phyloP scores from a whole-genome alignment of 2,329 filamentous ascomycete genomes.

The Fusarium kyushuense region DNA sequence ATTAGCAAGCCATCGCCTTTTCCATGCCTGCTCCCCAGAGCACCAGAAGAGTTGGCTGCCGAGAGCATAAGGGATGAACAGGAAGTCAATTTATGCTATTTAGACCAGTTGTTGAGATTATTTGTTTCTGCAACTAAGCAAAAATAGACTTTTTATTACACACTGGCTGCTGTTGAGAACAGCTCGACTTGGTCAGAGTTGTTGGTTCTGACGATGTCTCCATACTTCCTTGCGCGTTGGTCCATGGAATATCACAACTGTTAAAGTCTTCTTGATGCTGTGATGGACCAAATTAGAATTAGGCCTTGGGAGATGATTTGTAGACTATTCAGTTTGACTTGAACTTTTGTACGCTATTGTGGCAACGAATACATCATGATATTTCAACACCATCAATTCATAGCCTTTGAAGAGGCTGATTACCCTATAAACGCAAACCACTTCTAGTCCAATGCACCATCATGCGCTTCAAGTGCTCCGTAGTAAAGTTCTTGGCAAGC shows the following conservation, averaged over 20 bases:
- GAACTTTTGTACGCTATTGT: neutral
- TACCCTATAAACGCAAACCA: constrained; percentile 26
- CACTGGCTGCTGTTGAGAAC: neutral
- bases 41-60: neutral
- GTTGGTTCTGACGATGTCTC: neutral
- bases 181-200: neutral
- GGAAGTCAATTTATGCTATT: neutral
- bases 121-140: neutral
- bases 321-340: neutral
- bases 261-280: neutral
- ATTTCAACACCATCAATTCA: constrained; percentile 26
- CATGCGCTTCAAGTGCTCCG: constrained; percentile 40
- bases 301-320: neutral
- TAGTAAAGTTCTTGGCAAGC: constrained; percentile 36
- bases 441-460: constrained; percentile 26
- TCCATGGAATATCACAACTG: neutral
- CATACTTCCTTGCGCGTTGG: neutral
- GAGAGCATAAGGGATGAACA: neutral
- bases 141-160: neutral
- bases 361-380: neutral
- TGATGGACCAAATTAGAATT: neutral
- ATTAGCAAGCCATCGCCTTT: neutral
- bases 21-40: neutral
- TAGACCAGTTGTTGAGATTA: neutral
- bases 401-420: constrained; percentile 24